Evolutionary conservation across 768 basidiomycete genomes (phyloP), one percentile per base, ranked within the genome.

Genomic region (Arthromyces matolae): DNA sequence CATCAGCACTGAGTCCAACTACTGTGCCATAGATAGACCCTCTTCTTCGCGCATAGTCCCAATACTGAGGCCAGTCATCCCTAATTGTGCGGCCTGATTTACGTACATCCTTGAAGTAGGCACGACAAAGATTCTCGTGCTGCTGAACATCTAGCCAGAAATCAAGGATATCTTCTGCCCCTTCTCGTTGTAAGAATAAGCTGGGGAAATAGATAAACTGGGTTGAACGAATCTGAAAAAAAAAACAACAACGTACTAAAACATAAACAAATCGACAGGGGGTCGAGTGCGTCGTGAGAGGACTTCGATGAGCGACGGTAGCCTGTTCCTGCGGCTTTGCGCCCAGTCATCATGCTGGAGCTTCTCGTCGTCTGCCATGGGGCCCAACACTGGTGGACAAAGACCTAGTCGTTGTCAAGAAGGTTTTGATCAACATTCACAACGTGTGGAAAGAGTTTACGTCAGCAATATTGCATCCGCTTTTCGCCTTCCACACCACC

Each of bases 81-180:
- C 87, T 88, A 64, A 99, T 89, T 10, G 87, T 83, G 22, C 88
- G 81, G 3, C 94, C 93, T 0, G 93, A 93, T 71, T 94, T 93
- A 61, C 90, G 86, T 44, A 99, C 83, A 66, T 98, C 96, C 75
- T 97, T 96, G 81, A 99, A 98, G 68, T 98, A 98, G 7, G 95
- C 96, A 51, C 94, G 81, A 67, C 95, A 98, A 27, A 99, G 82
- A 64, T 97, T 97, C 71, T 98, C 96, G 65, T 99, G 96, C 69
- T 98, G 96, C 59, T 96, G 93, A 5, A 98, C 96, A 64, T 99
- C 96, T 23, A 99, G 80, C 94, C 95, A 98, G 60, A 98, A 98
- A 65, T 99, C 96, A 36, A 99, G 71, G 40, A 93, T 89, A 65
- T 99, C 96, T 64, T 98, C 95, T 45, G 91, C 83, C 20, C 92